Evolutionary conservation across 1,284 basidiomycete genomes (phyloP).

Genomic region (Acaromyces ingoldii): DNA sequence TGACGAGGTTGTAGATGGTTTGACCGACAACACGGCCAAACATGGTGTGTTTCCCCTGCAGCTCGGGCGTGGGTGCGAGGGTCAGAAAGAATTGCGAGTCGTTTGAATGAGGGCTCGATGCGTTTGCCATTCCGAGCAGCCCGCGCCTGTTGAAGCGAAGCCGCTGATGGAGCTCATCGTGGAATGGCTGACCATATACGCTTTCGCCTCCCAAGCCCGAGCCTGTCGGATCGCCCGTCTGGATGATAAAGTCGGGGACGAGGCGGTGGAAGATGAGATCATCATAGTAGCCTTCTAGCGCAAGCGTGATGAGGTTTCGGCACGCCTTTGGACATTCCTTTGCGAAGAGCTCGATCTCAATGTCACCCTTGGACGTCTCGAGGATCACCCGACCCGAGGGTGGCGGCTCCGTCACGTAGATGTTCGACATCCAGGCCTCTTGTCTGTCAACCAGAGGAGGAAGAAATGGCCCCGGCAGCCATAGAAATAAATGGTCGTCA

Average conservation of each 20-base stretch:
- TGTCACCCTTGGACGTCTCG: conserved; percentile 66
- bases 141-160: conserved; percentile 76
- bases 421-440: conserved; percentile 31
- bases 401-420: conserved; percentile 53
- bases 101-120: conserved; percentile 58
- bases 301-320: conserved; percentile 81
- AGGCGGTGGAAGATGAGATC: conserved; percentile 86
- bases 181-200: conserved; percentile 66
- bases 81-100: conserved; percentile 52
- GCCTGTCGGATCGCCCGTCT: conserved; percentile 90
- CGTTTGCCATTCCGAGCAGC: conserved; percentile 88
- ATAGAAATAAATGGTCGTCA: too few species aligned
- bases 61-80: conserved; percentile 44
- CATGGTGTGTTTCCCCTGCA: conserved; percentile 45
- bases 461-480: too few species aligned
- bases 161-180: conserved; percentile 88
- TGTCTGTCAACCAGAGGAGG: too few species aligned
- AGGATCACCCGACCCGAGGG: conserved; percentile 81
- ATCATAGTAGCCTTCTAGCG: conserved; percentile 96
- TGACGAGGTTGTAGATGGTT: conserved; percentile 53
- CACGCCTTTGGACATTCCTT: conserved; percentile 92
- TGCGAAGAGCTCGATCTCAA: conserved; percentile 80
- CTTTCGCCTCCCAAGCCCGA: conserved; percentile 73
- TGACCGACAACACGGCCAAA: conserved; percentile 37
- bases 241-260: conserved; percentile 81